Conservation (phyloP, 139 green algal genomes). For the Asterochloris sp. region DNA sequence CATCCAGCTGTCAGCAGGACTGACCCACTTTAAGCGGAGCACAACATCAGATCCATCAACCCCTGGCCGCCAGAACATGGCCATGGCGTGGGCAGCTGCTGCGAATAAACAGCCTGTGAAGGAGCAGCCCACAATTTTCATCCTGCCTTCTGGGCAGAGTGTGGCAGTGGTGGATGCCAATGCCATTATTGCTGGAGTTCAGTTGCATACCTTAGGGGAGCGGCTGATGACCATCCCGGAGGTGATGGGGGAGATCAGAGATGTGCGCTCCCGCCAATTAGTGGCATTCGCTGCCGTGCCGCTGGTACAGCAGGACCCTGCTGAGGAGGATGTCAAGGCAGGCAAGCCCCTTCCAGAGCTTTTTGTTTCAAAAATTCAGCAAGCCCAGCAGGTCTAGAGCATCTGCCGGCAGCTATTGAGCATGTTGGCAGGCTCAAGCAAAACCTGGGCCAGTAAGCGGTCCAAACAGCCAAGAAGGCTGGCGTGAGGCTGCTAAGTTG, state of each 20-base stretch:
- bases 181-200: conserved; percentile 75
- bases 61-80: no score
- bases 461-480: no score
- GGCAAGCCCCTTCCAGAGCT: conserved; percentile 24
- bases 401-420: background rate
- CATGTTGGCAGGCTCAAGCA: background rate
- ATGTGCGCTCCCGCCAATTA: conserved; percentile 63
- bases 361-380: no score
- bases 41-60: no score
- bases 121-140: no score
- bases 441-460: background rate
- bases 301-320: conserved; percentile 60
- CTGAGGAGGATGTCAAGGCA: conserved; percentile 66
- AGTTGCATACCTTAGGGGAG: conserved; percentile 53
- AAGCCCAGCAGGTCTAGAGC: background rate
- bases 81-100: no score
- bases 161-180: conserved; percentile 83
- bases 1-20: background rate
- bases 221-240: conserved; percentile 68
- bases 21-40: background rate
- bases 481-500: no score
- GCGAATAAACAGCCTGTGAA: no score
- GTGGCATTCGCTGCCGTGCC: conserved; percentile 58
- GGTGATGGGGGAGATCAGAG: conserved; percentile 74
- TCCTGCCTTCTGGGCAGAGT: background rate